These are phyloP conservation scores for Fraxinus americana DNA, from an alignment of 257 asterid genomes.

Conservation along the genomic window DNA sequence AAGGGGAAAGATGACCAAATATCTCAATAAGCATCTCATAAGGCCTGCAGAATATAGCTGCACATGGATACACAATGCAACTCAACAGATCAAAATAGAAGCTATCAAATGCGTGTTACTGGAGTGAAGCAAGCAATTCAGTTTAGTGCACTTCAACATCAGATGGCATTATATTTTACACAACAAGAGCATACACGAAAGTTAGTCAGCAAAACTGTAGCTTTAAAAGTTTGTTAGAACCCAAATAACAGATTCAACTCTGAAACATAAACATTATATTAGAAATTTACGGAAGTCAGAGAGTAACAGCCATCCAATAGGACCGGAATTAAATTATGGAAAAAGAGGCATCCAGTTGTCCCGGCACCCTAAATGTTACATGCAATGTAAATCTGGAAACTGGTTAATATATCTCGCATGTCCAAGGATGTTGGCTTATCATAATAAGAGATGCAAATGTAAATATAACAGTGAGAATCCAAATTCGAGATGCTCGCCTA, in stretches of 20 bases:
- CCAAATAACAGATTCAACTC: slow-evolving; percentile 17
- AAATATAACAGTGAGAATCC: slow-evolving; percentile 15
- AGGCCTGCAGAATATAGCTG: slow-evolving; percentile 17
- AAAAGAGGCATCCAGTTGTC: slow-evolving; percentile 8
- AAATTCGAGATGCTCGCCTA: slow-evolving; percentile 27
- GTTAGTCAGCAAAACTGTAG: slow-evolving; percentile 23
- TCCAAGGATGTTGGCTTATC: slow-evolving; percentile 29
- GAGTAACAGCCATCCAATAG: slow-evolving; percentile 18
- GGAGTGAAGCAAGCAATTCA: slow-evolving; percentile 6
- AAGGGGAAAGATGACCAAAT: slow-evolving; percentile 21
- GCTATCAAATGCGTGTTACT: slow-evolving; percentile 20
- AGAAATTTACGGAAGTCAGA: not conserved
- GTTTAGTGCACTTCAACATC: slow-evolving; percentile 20
- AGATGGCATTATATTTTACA: slow-evolving; percentile 22
- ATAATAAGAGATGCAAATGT: slow-evolving; percentile 28
- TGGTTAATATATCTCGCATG: slow-evolving; percentile 26
- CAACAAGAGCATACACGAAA: slow-evolving; percentile 16
- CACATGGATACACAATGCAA: slow-evolving; percentile 9
- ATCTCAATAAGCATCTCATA: slow-evolving; percentile 16
- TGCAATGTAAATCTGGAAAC: slow-evolving; percentile 16
- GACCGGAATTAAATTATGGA: slow-evolving; percentile 23
- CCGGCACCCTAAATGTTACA: slow-evolving; percentile 16
- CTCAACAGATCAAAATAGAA: slow-evolving; percentile 9
- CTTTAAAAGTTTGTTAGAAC: slow-evolving; percentile 30
- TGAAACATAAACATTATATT: slow-evolving; percentile 3